Base-by-base conservation (phyloP, 2,329 filamentous ascomycete genomes). In the Mollisia scopiformis region DNA sequence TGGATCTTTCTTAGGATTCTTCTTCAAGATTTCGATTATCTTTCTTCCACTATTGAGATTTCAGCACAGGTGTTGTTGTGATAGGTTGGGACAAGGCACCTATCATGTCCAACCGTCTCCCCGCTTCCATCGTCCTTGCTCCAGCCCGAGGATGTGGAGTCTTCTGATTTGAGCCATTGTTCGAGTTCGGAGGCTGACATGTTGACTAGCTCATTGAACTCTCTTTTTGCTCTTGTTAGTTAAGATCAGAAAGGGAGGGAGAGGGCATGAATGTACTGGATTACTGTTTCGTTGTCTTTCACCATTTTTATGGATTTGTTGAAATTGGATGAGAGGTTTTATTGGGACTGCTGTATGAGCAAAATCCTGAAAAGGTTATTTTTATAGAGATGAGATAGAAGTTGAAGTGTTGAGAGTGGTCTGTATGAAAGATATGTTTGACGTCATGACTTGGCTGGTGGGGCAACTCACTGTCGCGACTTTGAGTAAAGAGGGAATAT, bases 121-220 rank as follows among this genome's bases (percentile, higher is more conserved):
- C 83, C 84, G 2, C 79, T 80, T 11, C 78, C 79, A 57, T 82
- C 79, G 56, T 84, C 81, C 66, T 88, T 88, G 41, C 74, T 74
- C 86, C 84, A 88, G 2, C 87, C 87, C 1, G 86, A 80, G 19
- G 77, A 79, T 51, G 79, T 78, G 10, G 85, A 88, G 31, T 85
- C 79, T n/a, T 82, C 79, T 6, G 80, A 78, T 63, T 83, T 79
- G 25, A 89, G 80, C 87, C 87, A 89, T 25, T 80, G 76, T 67
- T 86, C 79, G 16, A 90, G 79, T 64, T 89, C 86, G 1, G 78
- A 72, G 1, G 85, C 77, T 11, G 79, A 81, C 86, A 90, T 89
- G 73, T 89, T 89, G 72, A 89, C 85, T 50, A 88, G 74, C 39
- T 84, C 79, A 63, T 89, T 88, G 78, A 88, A 90, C 70, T 89